These are phyloP conservation scores for Penicillium sp. DNA, from an alignment of 2,329 filamentous ascomycete genomes.

Conservation along the genomic window DNA sequence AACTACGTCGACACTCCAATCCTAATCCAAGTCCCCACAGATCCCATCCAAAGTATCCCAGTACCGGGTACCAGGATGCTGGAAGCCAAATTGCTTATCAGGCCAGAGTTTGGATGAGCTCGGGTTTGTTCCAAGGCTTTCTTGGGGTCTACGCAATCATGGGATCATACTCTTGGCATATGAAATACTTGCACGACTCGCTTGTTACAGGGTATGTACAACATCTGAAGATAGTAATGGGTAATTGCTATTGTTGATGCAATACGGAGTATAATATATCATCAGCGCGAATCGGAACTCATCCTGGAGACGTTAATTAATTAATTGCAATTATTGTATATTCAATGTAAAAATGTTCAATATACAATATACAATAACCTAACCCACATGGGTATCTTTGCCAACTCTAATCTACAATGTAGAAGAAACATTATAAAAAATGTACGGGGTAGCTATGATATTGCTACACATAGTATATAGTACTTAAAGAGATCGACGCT, in stretches of 20 bases:
- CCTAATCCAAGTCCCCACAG: neutral
- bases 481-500: neutral
- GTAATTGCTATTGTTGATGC: neutral
- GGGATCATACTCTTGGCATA: constrained; percentile 1
- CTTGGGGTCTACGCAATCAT: constrained; percentile 4
- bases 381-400: neutral
- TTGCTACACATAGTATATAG: neutral
- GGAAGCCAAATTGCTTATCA: constrained; percentile 1
- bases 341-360: neutral
- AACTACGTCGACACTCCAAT: neutral
- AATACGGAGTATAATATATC: neutral
- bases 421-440: neutral
- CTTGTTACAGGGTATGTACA: neutral
- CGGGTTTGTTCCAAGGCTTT: neutral
- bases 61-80: neutral
- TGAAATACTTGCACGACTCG: neutral
- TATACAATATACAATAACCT: neutral
- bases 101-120: neutral
- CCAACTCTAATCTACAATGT: neutral
- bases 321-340: neutral
- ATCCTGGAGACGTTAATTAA: neutral
- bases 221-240: neutral
- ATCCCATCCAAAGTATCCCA: neutral
- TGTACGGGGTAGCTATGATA: neutral
- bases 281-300: neutral